phyloP scores from a whole-genome alignment of 805 yeast species.

The Soucietia sequanensis region DNA sequence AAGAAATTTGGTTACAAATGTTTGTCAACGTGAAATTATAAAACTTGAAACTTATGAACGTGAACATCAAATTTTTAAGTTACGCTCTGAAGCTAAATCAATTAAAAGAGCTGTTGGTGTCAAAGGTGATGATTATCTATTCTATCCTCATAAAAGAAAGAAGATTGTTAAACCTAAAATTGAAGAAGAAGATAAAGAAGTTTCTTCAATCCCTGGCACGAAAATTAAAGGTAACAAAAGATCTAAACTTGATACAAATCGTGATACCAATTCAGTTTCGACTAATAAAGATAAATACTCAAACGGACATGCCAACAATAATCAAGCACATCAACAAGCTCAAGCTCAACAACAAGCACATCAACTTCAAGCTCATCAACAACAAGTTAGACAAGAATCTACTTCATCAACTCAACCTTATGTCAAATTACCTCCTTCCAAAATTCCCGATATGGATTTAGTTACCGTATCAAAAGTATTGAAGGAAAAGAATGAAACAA shows the following conservation, averaged over 20 bases:
- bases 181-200: slow-evolving; percentile 34
- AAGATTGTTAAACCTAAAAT: slow-evolving; percentile 36
- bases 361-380: slow-evolving; percentile 6
- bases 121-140: slow-evolving; percentile 81
- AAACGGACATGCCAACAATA: slow-evolving; percentile 1
- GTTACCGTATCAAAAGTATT: slow-evolving; percentile 76
- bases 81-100: slow-evolving; percentile 68
- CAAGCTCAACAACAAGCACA: too few relatives aligned
- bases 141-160: slow-evolving; percentile 75
- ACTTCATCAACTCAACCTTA: slow-evolving; percentile 61
- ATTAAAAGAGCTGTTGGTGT: slow-evolving; percentile 74
- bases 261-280: slow-evolving; percentile 5
- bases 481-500: slow-evolving; percentile 71
- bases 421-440: slow-evolving; percentile 83
- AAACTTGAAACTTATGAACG: slow-evolving; percentile 59
- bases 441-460: slow-evolving; percentile 89
- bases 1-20: slow-evolving; percentile 60
- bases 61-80: slow-evolving; percentile 68
- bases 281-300: neutral
- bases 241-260: slow-evolving; percentile 17
- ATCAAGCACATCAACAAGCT: neutral
- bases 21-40: slow-evolving; percentile 71
- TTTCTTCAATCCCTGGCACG: slow-evolving; percentile 11
- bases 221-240: slow-evolving; percentile 22
- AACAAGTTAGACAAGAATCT: slow-evolving; percentile 13